Base-by-base conservation (phyloP, 257 asterid species). In the Paraleonurus japonicus region DNA sequence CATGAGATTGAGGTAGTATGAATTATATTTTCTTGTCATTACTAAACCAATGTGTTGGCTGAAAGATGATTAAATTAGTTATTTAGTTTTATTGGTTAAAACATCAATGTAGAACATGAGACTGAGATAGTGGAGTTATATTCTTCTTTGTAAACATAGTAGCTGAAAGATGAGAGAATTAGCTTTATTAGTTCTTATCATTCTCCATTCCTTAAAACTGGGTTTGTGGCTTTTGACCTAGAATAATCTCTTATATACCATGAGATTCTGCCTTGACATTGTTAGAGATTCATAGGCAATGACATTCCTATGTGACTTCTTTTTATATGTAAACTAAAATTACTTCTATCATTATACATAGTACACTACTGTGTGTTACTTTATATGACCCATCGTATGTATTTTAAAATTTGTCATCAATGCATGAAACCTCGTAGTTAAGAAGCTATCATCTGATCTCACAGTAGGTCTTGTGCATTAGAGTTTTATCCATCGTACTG, bases 111-210 rank as follows among this genome's bases (percentile, higher is more conserved):
- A 67, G 32, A 59, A 62, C 41, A 30, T 67, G 72, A 68, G 63
- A 60, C 37, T 61, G 51, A 13, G 51, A 32, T 41, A 53, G 54
- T 51, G 10, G 24, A 37, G 20, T 53, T 70, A 43, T 24, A 15
- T 59, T 43, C 69, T 69, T 54, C 15, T 37, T 55, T 67, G 54
- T 43, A 57, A 24, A 39, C 30, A 58, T 59, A 32, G 28, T 75
- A 50, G 28, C 30, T 27, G 47, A 67, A 59, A 43, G 35, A 33
- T 47, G 74, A 69, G 67, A 50, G 41, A 45, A 70, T 43, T 75
- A 37, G 45, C 19, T 68, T 61, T 8, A 13, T 69, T 26, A 7
- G 70, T 22, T 35, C 71, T 60, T 4, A 39, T 41, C 26, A 51
- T 27, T 61, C 19, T 32, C 70, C 28, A 0, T 53, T 59, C 63